Conservation (phyloP, 108 stramenopile genomes). For the Pseudonitzschia multiseries region DNA sequence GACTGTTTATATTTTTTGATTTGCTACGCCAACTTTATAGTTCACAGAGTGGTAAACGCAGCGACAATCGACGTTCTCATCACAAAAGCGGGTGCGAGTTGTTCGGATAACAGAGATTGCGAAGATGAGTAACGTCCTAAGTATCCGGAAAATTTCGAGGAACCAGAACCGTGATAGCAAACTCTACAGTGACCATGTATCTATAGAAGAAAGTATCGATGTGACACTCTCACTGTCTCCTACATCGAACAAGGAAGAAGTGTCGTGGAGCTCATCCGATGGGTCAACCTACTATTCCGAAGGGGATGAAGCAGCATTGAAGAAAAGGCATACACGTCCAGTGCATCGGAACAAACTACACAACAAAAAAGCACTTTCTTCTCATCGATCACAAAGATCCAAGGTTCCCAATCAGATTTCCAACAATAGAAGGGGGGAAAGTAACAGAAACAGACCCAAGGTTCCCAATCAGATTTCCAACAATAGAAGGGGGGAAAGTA, state of each 20-base stretch:
- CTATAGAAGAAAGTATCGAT: not conserved
- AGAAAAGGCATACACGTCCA: not conserved
- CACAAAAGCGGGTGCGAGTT: not conserved
- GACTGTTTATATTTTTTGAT: too few species aligned
- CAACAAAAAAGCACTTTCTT: not conserved
- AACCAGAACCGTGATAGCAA: not conserved
- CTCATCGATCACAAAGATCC: not conserved
- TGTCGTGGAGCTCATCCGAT: constrained; percentile 20
- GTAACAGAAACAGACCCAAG: not conserved
- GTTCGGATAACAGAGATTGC: not conserved
- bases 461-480: not conserved
- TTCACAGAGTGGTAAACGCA: too few species aligned
- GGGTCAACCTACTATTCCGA: constrained; percentile 17
- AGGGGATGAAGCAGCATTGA: not conserved
- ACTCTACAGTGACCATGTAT: not conserved
- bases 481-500: too few species aligned
- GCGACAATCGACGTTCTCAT: not conserved
- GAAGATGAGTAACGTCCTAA: not conserved
- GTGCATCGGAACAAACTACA: not conserved
- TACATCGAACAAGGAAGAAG: constrained; percentile 5
- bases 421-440: too few species aligned
- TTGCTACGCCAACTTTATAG: too few species aligned
- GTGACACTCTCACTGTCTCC: constrained; percentile 1
- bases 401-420: not conserved
- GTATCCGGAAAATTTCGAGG: not conserved